Evolutionary conservation across 83 land plant species (phyloP).

Genomic region (Diphasiastrum complanatum): DNA sequence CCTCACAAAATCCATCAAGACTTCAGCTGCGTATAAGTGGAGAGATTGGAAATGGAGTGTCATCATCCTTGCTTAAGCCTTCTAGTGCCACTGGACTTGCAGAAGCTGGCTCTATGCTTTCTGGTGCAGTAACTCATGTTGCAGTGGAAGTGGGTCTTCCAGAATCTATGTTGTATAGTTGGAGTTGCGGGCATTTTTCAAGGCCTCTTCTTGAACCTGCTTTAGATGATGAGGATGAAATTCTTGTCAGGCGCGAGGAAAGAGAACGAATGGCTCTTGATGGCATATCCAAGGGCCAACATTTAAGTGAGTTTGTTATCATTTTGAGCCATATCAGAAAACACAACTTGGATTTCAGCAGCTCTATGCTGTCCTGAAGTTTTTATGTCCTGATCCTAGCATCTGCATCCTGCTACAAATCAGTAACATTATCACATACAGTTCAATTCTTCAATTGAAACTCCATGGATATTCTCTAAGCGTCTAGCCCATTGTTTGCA

Average conservation of each 20-base stretch:
- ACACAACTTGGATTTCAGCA: no score
- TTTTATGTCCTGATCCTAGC: no score
- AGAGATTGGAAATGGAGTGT: conserved; percentile 20
- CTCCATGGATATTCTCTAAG: no score
- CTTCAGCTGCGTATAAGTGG: conserved; percentile 45
- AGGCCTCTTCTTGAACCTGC: conserved; percentile 65
- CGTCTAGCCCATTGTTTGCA: conserved; percentile 21
- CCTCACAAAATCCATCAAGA: conserved; percentile 28
- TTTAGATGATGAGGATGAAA: conserved; percentile 73
- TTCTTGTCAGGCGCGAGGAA: conserved; percentile 54
- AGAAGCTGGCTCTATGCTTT: conserved; percentile 48
- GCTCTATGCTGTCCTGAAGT: no score
- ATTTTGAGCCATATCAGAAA: no score
- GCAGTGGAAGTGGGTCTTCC: conserved; percentile 55
- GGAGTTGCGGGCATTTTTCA: conserved; percentile 97
- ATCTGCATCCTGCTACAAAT: no score
- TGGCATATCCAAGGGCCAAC: conserved; percentile 81
- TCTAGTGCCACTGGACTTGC: conserved; percentile 50
- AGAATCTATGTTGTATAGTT: conserved; percentile 74
- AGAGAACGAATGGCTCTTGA: conserved; percentile 65
- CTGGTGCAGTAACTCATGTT: conserved; percentile 28
- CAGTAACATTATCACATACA: no score
- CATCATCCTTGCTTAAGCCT: conserved; percentile 11
- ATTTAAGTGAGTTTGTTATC: conserved; percentile 57
- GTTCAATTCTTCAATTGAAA: no score